Evolutionary conservation across 1,139 yeast genomes (phyloP).

Genomic region (Debaryomyces nepalensis): DNA sequence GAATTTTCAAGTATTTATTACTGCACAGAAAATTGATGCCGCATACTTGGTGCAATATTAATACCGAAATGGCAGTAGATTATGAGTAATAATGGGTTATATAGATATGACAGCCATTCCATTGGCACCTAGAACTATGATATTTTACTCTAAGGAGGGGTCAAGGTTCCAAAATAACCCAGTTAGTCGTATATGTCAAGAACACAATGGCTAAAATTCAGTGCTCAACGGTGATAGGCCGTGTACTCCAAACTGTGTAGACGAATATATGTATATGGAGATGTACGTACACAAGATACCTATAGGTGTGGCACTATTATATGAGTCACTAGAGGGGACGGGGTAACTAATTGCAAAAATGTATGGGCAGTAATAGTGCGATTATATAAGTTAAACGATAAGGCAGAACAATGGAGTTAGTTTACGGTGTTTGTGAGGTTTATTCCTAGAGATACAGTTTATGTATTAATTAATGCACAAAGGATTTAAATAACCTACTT

Average conservation of each 20-base stretch:
- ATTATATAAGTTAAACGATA: not conserved
- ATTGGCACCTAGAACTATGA: too few relatives aligned
- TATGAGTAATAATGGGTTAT: slow-evolving; percentile 2
- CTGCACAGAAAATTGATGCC: slow-evolving; percentile 8
- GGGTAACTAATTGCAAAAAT: not conserved
- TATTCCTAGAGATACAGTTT: slow-evolving; percentile 13
- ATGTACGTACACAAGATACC: too few relatives aligned
- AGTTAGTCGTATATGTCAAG: too few relatives aligned
- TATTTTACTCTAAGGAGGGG: too few relatives aligned
- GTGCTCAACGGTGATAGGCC: too few relatives aligned
- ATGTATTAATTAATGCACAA: slow-evolving; percentile 18
- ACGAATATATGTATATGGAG: too few relatives aligned
- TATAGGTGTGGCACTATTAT: not conserved
- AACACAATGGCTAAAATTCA: too few relatives aligned
- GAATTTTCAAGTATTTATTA: slow-evolving; percentile 8
- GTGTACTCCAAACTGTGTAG: too few relatives aligned
- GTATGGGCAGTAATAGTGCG: not conserved
- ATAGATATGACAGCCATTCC: too few relatives aligned
- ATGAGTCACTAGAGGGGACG: slow-evolving; percentile 1
- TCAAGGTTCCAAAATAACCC: too few relatives aligned
- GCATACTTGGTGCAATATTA: slow-evolving; percentile 4
- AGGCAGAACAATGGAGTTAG: slow-evolving; percentile 1
- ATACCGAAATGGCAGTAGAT: not conserved
- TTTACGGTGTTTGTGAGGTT: too few relatives aligned
- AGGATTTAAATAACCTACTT: slow-evolving; percentile 14